phyloP scores from a whole-genome alignment of 805 yeast species.

The Cyberlindnera xishuangbannaensis region DNA sequence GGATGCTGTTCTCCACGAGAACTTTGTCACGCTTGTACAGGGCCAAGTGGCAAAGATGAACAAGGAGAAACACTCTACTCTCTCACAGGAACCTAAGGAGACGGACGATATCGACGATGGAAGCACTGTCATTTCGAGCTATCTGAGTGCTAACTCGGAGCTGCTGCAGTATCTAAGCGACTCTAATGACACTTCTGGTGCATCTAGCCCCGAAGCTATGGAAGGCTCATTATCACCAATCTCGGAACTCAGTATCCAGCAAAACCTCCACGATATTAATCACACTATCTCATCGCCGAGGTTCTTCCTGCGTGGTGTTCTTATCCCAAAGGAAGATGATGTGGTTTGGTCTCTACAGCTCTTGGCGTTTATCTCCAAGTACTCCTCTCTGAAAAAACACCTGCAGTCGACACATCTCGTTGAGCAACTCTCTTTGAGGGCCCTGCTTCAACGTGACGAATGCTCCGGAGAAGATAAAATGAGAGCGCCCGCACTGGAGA shows the following conservation, averaged over 20 bases:
- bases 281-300: constrained; percentile 40
- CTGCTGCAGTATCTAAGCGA: constrained; percentile 6
- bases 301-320: constrained; percentile 55
- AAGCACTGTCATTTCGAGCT: too few relatives aligned
- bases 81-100: constrained; percentile 5
- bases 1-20: constrained; percentile 12
- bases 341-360: constrained; percentile 90
- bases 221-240: too few relatives aligned
- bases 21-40: constrained; percentile 11
- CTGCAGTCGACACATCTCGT: constrained; percentile 74
- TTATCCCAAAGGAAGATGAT: constrained; percentile 91
- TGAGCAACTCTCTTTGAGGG: constrained; percentile 56
- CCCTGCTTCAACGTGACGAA: constrained; percentile 16
- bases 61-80: background rate
- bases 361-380: constrained; percentile 88
- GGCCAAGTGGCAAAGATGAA: constrained; percentile 1
- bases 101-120: constrained; percentile 2
- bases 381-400: constrained; percentile 68
- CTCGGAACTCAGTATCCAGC: constrained; percentile 8
- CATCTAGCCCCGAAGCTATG: constrained; percentile 1
- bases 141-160: constrained; percentile 9
- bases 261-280: constrained; percentile 18
- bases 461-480: constrained; percentile 26
- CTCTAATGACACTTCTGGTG: background rate
- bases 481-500: constrained; percentile 10